These are phyloP conservation scores for Flaveria trinervia DNA, from an alignment of 129 eudicot species.

Conservation along the genomic window DNA sequence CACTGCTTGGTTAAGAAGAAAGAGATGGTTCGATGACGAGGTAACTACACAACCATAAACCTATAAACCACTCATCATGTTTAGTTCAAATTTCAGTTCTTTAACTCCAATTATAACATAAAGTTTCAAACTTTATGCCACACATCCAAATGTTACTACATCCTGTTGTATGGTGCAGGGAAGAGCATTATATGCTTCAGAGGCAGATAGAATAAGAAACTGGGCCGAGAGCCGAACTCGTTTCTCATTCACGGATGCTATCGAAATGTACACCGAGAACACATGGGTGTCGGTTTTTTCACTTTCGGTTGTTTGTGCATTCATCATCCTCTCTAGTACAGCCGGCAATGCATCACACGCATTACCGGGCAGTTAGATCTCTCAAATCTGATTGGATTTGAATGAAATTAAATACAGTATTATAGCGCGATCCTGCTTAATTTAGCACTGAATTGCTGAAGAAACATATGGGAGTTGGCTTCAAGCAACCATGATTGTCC, in stretches of 20 bases:
- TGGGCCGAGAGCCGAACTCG: conserved; percentile 92
- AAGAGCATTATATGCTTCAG: conserved; percentile 64
- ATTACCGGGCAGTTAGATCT: conserved; percentile 48
- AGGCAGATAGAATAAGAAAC: conserved; percentile 82
- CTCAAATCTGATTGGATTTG: not conserved
- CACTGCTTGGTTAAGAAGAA: conserved; percentile 86
- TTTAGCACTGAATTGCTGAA: conserved; percentile 8
- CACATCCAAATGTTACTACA: not conserved
- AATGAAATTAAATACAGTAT: conserved; percentile 1
- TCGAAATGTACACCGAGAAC: conserved; percentile 89
- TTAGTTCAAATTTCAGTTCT: not conserved
- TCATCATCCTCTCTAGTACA: conserved; percentile 85
- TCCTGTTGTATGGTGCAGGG: conserved; percentile 51
- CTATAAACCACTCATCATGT: not conserved
- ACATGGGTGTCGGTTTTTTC: conserved; percentile 97
- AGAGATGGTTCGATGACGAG: conserved; percentile 88
- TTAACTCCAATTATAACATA: not conserved
- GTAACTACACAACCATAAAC: conserved; percentile 32
- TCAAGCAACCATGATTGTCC: not conserved
- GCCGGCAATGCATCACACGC: conserved; percentile 59
- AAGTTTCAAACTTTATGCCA: conserved; percentile 19
- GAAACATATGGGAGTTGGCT: not conserved
- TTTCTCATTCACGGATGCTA: conserved; percentile 87
- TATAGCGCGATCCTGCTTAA: conserved; percentile 15
- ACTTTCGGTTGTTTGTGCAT: conserved; percentile 98